A percentile compares a stretch with the other conserved stretches of the same genome.
Conservation (phyloP, 2,329 filamentous ascomycete species). For the Scytalidium lignicola region DNA sequence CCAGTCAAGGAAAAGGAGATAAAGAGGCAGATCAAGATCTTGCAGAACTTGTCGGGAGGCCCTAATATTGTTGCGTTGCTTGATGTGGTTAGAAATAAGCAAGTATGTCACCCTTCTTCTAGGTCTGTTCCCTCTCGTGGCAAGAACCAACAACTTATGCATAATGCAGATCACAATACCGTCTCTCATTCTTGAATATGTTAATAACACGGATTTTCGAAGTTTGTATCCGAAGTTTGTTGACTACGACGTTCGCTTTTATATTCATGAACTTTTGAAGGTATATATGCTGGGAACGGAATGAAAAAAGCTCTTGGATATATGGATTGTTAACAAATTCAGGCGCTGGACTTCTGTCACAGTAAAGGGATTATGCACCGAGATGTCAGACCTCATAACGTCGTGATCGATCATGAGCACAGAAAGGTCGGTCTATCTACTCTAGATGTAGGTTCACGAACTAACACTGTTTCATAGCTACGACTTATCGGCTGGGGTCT, state of each 20-base stretch:
- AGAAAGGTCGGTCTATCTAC: slow-evolving; percentile 62
- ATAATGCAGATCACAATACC: slow-evolving; percentile 79
- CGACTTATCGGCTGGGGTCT: slow-evolving; percentile 96
- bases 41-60: slow-evolving; percentile 90
- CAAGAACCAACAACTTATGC: slow-evolving; percentile 9
- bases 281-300: slow-evolving; percentile 18
- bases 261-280: slow-evolving; percentile 92
- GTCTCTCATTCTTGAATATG: slow-evolving; percentile 90
- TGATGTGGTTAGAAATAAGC: slow-evolving; percentile 88
- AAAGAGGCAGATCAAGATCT: slow-evolving; percentile 98
- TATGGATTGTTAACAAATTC: not conserved
- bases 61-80: slow-evolving; percentile 91
- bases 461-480: slow-evolving; percentile 47
- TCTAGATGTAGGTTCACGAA: not conserved
- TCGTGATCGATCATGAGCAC: slow-evolving; percentile 99
- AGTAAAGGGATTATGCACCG: slow-evolving; percentile 99
- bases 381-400: slow-evolving; percentile 98
- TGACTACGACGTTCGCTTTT: slow-evolving; percentile 93
- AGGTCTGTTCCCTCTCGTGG: slow-evolving; percentile 4
- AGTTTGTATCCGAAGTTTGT: slow-evolving; percentile 95
- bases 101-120: slow-evolving; percentile 43
- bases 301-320: slow-evolving; percentile 2
- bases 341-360: slow-evolving; percentile 90
- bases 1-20: slow-evolving; percentile 99
- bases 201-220: slow-evolving; percentile 97